Conservation (phyloP, 2,329 filamentous ascomycete species). For the Aureobasidium sp. region DNA sequence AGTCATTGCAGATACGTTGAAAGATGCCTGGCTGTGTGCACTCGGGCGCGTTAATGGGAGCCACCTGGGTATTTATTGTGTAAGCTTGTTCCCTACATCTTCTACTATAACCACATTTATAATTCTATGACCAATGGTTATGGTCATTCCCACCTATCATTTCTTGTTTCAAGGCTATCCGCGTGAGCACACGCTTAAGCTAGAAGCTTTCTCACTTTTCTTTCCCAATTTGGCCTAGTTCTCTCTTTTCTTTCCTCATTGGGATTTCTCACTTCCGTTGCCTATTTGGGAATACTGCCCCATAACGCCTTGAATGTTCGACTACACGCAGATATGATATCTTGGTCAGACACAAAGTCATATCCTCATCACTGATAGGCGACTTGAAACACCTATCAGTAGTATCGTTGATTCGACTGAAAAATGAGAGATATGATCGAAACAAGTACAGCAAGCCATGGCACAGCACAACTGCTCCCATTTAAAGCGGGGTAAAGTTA, state of each 20-base stretch:
- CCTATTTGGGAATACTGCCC: background rate
- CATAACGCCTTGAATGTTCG: background rate
- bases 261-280: background rate
- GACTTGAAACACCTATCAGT: background rate
- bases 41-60: background rate
- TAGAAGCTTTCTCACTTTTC: background rate
- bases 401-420: background rate
- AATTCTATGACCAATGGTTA: background rate
- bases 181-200: background rate
- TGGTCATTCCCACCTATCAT: background rate
- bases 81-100: no score
- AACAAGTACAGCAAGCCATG: background rate
- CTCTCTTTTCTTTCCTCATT: background rate
- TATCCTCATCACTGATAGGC: background rate
- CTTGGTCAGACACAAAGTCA: background rate
- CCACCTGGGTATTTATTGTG: background rate
- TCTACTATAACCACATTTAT: no score
- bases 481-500: conserved; percentile 4
- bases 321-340: background rate
- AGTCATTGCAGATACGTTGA: background rate
- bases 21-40: background rate
- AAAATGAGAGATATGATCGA: background rate
- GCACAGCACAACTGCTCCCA: background rate
- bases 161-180: background rate
- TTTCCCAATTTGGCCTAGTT: background rate